Evolutionary conservation across 805 yeast genomes (phyloP).

Genomic region (Pichia eremophila): DNA sequence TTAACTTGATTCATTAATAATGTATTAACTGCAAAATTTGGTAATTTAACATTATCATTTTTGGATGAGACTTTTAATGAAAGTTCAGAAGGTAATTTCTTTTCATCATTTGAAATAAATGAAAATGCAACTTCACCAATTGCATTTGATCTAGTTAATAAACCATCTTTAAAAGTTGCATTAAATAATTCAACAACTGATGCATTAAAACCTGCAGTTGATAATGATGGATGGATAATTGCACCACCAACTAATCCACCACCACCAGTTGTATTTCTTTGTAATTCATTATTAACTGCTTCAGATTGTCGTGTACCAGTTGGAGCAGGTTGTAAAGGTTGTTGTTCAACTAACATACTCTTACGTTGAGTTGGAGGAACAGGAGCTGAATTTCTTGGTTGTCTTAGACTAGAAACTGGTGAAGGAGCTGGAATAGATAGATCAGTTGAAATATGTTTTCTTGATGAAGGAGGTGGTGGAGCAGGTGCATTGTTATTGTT

Average conservation of each 20-base stretch:
- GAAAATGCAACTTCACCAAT: slow-evolving; percentile 85
- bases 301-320: slow-evolving; percentile 29
- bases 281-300: slow-evolving; percentile 32
- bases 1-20: slow-evolving; percentile 37
- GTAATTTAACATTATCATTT: slow-evolving; percentile 30
- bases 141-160: slow-evolving; percentile 46
- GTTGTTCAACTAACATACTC: slow-evolving; percentile 12
- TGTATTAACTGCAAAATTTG: slow-evolving; percentile 41
- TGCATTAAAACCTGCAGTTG: slow-evolving; percentile 62
- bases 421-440: background rate
- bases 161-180: slow-evolving; percentile 66
- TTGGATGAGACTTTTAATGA: slow-evolving; percentile 31
- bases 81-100: slow-evolving; percentile 32
- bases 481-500: background rate
- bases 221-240: slow-evolving; percentile 42
- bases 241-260: slow-evolving; percentile 27
- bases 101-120: slow-evolving; percentile 34
- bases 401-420: slow-evolving; percentile 11
- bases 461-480: slow-evolving; percentile 28
- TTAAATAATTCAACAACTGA: slow-evolving; percentile 80
- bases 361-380: slow-evolving; percentile 27
- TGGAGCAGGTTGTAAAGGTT: slow-evolving; percentile 13
- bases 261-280: slow-evolving; percentile 25
- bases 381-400: slow-evolving; percentile 24
- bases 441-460: slow-evolving; percentile 19